Evolutionary conservation across 2,329 filamentous ascomycete species (phyloP).

Genomic region (Pseudogymnoascus sp.): DNA sequence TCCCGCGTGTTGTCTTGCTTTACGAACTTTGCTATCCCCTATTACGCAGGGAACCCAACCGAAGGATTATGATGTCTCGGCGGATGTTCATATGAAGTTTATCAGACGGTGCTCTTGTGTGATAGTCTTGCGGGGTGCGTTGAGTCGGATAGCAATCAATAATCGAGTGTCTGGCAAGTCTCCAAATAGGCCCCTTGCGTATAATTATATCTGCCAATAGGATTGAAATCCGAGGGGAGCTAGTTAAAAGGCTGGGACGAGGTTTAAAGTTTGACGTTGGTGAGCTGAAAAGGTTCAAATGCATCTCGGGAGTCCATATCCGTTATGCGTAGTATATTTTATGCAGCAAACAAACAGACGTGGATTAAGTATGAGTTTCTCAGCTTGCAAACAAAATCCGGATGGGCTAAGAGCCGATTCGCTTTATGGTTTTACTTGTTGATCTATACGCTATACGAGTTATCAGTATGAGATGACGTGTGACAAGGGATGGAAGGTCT

Average conservation of each 20-base stretch:
- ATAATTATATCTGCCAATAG: slow-evolving; percentile 3
- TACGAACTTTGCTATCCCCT: background rate
- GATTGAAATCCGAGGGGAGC: background rate
- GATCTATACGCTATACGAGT: background rate
- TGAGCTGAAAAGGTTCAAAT: background rate
- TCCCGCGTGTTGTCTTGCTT: background rate
- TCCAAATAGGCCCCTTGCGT: background rate
- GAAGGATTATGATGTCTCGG: slow-evolving; percentile 4
- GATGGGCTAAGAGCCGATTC: background rate
- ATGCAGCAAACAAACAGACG: background rate
- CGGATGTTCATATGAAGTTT: slow-evolving; percentile 5
- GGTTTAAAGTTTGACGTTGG: background rate
- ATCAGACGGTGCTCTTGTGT: background rate
- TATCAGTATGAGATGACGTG: background rate
- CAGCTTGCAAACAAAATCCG: background rate
- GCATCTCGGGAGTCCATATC: background rate
- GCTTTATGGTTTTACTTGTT: background rate
- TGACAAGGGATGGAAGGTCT: background rate
- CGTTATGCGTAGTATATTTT: background rate
- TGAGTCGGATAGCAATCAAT: slow-evolving; percentile 7
- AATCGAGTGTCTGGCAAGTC: background rate
- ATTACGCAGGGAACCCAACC: slow-evolving; percentile 2
- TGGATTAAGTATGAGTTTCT: background rate
- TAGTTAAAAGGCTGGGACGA: background rate
- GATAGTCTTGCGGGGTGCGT: slow-evolving; percentile 3